Conservation (phyloP, 352 stramenopile genomes). For the Thalassiosira livingstoniorum region DNA sequence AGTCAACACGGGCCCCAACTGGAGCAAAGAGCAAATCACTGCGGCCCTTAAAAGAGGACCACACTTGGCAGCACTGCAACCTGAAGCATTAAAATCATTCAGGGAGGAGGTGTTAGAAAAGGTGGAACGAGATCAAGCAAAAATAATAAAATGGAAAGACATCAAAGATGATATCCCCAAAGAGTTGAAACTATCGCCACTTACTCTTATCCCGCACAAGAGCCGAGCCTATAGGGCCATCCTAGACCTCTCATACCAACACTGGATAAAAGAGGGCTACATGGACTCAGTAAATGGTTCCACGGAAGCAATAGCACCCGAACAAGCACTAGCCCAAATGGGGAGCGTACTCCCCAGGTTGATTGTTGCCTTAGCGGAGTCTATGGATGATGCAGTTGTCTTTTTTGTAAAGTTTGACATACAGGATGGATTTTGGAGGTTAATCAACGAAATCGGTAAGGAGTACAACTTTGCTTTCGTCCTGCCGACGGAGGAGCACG, state of each 20-base stretch:
- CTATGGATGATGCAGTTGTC: neutral
- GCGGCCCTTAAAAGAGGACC: too few relatives aligned
- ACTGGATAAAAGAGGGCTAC: neutral
- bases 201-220: constrained; percentile 31
- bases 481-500: neutral
- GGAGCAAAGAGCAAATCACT: too few relatives aligned
- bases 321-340: neutral
- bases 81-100: too few relatives aligned
- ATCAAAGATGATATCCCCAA: constrained; percentile 24
- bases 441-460: neutral
- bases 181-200: constrained; percentile 16
- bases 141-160: too few relatives aligned
- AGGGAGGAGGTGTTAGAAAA: too few relatives aligned
- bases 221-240: neutral
- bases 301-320: neutral
- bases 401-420: constrained; percentile 10
- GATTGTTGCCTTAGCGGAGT: neutral
- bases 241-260: neutral
- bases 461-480: constrained; percentile 19
- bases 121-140: too few relatives aligned
- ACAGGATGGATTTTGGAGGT: neutral
- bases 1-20: too few relatives aligned
- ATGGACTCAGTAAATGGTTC: neutral
- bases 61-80: too few relatives aligned
- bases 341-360: neutral